Percentiles rank a stretch among this genome's conserved stretches.
Evolutionary conservation across 75 land plant species (phyloP).

Genomic region (Pseudotsuga menziesii): DNA sequence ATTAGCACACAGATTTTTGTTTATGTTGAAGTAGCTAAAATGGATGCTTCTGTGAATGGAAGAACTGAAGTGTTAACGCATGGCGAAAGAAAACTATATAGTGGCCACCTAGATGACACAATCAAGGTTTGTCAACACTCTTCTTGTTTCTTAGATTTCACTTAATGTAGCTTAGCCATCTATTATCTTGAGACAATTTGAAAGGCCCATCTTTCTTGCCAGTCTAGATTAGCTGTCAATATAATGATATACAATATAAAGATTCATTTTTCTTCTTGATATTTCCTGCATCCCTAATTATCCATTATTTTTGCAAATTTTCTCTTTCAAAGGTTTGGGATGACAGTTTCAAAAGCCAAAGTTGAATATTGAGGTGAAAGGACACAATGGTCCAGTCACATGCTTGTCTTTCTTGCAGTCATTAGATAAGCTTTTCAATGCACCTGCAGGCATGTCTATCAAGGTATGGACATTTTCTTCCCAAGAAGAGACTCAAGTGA

Average conservation of each 20-base stretch:
- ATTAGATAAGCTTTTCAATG: constrained; percentile 14
- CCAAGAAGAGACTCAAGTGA: background rate
- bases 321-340: constrained; percentile 18
- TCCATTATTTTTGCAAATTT: constrained; percentile 2
- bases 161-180: constrained; percentile 2
- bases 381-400: constrained; percentile 7
- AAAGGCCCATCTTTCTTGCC: background rate
- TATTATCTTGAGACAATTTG: background rate
- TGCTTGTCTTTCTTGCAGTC: constrained; percentile 13
- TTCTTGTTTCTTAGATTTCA: background rate
- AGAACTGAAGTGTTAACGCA: constrained; percentile 14
- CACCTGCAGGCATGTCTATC: constrained; percentile 20
- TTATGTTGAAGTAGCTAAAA: constrained; percentile 4
- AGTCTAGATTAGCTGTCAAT: background rate
- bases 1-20: constrained; percentile 1
- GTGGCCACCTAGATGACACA: constrained; percentile 18
- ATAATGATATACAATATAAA: background rate
- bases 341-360: constrained; percentile 4
- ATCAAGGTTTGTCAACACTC: constrained; percentile 14
- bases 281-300: background rate
- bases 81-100: constrained; percentile 8
- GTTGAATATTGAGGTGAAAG: constrained; percentile 14
- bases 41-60: constrained; percentile 16
- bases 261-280: background rate
- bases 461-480: constrained; percentile 9